Conservation (phyloP, 1,139 yeast species). For the Pichia sp. region DNA sequence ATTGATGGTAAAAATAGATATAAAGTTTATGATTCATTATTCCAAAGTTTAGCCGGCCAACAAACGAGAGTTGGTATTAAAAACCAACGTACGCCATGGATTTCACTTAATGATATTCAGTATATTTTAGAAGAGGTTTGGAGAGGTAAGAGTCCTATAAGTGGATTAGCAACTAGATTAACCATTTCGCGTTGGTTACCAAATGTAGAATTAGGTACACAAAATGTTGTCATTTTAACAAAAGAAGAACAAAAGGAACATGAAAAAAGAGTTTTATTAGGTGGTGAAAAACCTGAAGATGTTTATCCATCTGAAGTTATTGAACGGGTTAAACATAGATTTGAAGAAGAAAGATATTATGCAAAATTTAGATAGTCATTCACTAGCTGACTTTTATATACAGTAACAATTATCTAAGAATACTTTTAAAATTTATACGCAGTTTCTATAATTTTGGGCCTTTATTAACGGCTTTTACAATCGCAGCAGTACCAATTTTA, state of each 20-base stretch:
- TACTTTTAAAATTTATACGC: not conserved
- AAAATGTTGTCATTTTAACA: slow-evolving; percentile 80
- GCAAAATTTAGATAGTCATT: slow-evolving; percentile 42
- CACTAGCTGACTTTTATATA: not conserved
- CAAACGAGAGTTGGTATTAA: slow-evolving; percentile 65
- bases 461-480: slow-evolving; percentile 29
- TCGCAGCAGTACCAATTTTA: slow-evolving; percentile 55
- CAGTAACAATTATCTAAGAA: not conserved
- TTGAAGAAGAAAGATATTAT: slow-evolving; percentile 69
- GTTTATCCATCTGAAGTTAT: slow-evolving; percentile 62
- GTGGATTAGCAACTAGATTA: slow-evolving; percentile 76
- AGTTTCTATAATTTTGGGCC: slow-evolving; percentile 19
- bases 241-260: slow-evolving; percentile 79
- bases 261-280: slow-evolving; percentile 65
- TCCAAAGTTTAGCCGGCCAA: slow-evolving; percentile 83
- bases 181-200: slow-evolving; percentile 85
- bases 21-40: slow-evolving; percentile 74
- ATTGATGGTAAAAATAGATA: slow-evolving; percentile 87
- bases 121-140: slow-evolving; percentile 89
- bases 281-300: slow-evolving; percentile 52
- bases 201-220: slow-evolving; percentile 44
- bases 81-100: slow-evolving; percentile 62
- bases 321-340: slow-evolving; percentile 53
- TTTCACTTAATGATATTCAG: slow-evolving; percentile 65
- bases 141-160: slow-evolving; percentile 84